Conservation (phyloP, 257 asterid genomes). For the Nicotiana tabacum region DNA sequence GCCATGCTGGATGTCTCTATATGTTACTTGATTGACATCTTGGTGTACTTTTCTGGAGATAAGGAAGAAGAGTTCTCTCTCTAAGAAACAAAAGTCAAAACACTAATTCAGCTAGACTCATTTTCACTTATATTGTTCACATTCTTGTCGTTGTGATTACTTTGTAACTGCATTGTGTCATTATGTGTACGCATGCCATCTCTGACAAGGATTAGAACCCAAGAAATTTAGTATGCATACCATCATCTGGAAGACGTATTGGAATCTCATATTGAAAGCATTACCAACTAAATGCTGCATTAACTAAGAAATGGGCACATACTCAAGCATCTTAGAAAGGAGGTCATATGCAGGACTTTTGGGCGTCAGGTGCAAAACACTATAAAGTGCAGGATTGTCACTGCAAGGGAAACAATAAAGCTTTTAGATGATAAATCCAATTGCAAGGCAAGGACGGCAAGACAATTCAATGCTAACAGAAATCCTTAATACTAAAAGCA, state of each 20-base stretch:
- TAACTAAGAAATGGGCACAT: conserved; percentile 30
- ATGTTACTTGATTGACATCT: neutral
- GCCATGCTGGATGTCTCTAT: neutral
- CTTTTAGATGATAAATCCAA: neutral
- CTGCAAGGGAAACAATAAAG: conserved; percentile 38
- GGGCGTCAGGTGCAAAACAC: conserved; percentile 70
- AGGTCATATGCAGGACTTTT: conserved; percentile 93
- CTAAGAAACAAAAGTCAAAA: neutral
- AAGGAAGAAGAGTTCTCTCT: neutral
- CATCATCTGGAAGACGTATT: neutral
- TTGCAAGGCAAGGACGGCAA: neutral
- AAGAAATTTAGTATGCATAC: neutral
- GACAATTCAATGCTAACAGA: neutral
- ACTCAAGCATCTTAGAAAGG: conserved; percentile 98
- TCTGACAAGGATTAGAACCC: neutral
- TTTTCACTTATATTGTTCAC: neutral
- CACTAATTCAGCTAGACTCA: neutral
- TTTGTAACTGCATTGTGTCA: neutral
- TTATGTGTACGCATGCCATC: neutral
- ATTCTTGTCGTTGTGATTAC: neutral
- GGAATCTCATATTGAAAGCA: neutral
- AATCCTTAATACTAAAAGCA: neutral
- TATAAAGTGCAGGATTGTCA: conserved; percentile 85
- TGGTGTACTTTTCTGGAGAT: neutral
- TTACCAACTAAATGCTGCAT: conserved; percentile 6